Evolutionary conservation across 2,329 filamentous ascomycete species (phyloP).

Genomic region (Dissoconium aciculare): DNA sequence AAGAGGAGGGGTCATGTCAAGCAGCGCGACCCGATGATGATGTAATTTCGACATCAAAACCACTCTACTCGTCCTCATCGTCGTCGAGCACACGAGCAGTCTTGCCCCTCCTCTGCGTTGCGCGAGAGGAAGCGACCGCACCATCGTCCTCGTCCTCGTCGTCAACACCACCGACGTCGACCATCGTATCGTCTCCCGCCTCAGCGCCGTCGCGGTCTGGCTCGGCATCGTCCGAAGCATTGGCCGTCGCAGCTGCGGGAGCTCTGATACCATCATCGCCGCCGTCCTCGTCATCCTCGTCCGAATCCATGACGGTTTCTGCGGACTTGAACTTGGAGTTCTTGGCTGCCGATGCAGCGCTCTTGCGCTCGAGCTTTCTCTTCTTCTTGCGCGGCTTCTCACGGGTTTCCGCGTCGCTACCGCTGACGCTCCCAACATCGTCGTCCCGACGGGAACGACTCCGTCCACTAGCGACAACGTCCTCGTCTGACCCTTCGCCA

Average conservation of each 20-base stretch:
- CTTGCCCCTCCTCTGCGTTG: constrained; percentile 17
- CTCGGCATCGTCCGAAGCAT: constrained; percentile 17
- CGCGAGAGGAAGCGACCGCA: constrained; percentile 10
- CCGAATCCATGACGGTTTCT: constrained; percentile 68
- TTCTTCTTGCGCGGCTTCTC: constrained; percentile 51
- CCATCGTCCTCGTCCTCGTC: constrained; percentile 19
- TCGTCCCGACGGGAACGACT: constrained; percentile 14
- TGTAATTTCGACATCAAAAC: neutral
- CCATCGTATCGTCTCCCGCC: constrained; percentile 12
- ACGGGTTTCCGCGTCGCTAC: constrained; percentile 39
- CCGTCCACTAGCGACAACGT: constrained; percentile 25
- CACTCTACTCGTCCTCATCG: constrained; percentile 23
- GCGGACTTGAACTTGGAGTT: constrained; percentile 64
- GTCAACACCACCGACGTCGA: constrained; percentile 12
- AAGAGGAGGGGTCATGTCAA: neutral
- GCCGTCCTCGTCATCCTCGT: constrained; percentile 37
- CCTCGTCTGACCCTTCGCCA: constrained; percentile 35
- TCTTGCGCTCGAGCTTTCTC: constrained; percentile 43
- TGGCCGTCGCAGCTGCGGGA: constrained; percentile 12
- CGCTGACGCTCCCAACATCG: constrained; percentile 12
- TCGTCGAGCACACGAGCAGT: constrained; percentile 21
- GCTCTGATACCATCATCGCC: constrained; percentile 11
- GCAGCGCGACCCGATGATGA: neutral
- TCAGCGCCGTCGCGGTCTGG: constrained; percentile 11
- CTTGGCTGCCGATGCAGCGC: constrained; percentile 24